Evolutionary conservation across 768 basidiomycete genomes (phyloP), one percentile per base, ranked within the genome.

Genomic region (Hydnomerulius pinastri): DNA sequence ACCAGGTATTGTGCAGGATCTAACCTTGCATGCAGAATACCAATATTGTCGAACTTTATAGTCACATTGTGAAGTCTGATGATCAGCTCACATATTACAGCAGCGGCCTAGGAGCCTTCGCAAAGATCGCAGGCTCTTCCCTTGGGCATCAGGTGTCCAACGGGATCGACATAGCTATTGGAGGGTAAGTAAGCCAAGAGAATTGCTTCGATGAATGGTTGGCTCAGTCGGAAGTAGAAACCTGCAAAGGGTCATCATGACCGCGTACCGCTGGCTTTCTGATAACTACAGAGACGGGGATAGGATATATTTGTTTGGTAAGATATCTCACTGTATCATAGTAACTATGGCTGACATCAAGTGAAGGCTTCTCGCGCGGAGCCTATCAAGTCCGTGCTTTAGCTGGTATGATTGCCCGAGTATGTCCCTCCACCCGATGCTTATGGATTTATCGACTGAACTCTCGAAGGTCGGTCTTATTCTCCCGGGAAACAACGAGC

Each of bases 281-380:
- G 71, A 75, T 6, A 65, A 68, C 27, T 76, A 75, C 48, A 30
- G 44, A 6, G 53, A 63, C 21, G 73, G 73, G 2, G 76, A 77
- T 46, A 58, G 49, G 21, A 70, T 78, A 18, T 77, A 63, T 55
- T 45, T 77, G 5, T 76, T 78, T 38, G 76, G 75, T 71, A 38
- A 25, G 61, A 21, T n/a, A 5, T 21, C 23, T 28, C 24, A 18
- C n/a, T 21, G 6, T 12, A 7, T 29, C 37, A 17, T 39, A 8
- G 9, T 30, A 36, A 21, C 1, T 18, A 6, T 23, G 8, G 29
- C 56, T 58, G 18, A 64, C 24, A 9, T 41, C 4, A 15, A 7
- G 24, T 28, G 6, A 30, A 77, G 76, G 76, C 4, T 77, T 73
- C 53, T 77, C 77, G 2, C 73, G 77, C n/a, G 76, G 76, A 5